phyloP scores from a whole-genome alignment of 306 rosid species.

The Vigna hirtella region DNA sequence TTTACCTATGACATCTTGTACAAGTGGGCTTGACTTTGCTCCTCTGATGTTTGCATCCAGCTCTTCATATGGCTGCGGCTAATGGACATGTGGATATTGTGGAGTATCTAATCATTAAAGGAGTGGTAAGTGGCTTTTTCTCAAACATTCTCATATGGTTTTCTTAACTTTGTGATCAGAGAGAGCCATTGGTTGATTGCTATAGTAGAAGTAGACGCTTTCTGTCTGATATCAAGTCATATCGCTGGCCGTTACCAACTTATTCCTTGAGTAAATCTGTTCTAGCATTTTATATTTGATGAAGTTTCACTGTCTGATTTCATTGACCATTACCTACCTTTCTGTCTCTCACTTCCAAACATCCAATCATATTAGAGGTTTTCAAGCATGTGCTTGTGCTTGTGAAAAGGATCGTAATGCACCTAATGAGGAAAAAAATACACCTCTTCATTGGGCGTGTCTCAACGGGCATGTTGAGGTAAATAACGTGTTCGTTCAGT shows the following conservation, averaged over 20 bases:
- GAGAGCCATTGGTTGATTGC: slow-evolving; percentile 9
- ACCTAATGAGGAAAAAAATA: slow-evolving; percentile 76
- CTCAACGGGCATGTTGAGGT: slow-evolving; percentile 97
- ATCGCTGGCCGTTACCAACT: background rate
- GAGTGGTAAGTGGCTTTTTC: slow-evolving; percentile 66
- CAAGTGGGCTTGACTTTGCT: slow-evolving; percentile 36
- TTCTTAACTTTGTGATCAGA: background rate
- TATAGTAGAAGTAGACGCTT: background rate
- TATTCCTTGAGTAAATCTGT: background rate
- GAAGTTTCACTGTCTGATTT: background rate
- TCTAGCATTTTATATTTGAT: slow-evolving; percentile 9
- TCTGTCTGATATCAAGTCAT: slow-evolving; percentile 10
- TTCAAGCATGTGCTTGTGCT: slow-evolving; percentile 19
- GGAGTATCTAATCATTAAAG: slow-evolving; percentile 70
- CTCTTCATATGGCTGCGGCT: slow-evolving; percentile 97
- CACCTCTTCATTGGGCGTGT: slow-evolving; percentile 97
- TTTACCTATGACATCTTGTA: background rate
- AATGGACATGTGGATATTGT: slow-evolving; percentile 79
- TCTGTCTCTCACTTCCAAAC: background rate
- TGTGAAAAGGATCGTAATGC: slow-evolving; percentile 72
- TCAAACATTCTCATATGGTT: background rate
- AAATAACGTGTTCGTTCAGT: slow-evolving; percentile 5
- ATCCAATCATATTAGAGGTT: background rate
- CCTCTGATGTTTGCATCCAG: slow-evolving; percentile 49
- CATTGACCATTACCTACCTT: background rate